These are phyloP conservation scores for Beauveria bassiana DNA, from an alignment of 2,329 filamentous ascomycete genomes.

Conservation along the genomic window DNA sequence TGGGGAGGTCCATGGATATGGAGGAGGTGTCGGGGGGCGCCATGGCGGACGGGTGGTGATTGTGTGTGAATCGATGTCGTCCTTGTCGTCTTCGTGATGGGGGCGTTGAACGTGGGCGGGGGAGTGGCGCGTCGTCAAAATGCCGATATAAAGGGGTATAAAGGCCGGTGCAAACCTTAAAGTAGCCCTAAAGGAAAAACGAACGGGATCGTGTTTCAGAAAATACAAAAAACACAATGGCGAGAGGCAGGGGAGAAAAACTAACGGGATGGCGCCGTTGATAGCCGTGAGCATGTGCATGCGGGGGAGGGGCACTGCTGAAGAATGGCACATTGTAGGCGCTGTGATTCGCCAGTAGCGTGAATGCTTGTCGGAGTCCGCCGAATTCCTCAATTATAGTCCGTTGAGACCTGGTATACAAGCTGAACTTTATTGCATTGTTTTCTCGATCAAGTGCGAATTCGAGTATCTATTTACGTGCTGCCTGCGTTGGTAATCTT, in stretches of 20 bases:
- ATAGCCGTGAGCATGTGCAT: constrained; percentile 5
- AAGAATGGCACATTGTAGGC: neutral
- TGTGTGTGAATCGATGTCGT: neutral
- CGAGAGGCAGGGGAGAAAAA: neutral
- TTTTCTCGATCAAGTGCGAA: too few relatives aligned
- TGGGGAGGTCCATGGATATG: constrained; percentile 46
- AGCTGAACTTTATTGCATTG: too few relatives aligned
- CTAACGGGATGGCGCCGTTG: neutral
- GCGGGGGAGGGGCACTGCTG: neutral
- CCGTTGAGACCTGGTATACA: neutral
- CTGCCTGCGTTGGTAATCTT: too few relatives aligned
- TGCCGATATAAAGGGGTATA: too few relatives aligned
- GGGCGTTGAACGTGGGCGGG: too few relatives aligned
- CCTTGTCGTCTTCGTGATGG: neutral
- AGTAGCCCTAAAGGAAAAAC: too few relatives aligned
- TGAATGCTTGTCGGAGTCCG: constrained; percentile 1
- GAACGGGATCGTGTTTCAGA: neutral
- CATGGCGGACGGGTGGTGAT: neutral
- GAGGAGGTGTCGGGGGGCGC: constrained; percentile 8
- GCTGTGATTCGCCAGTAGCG: neutral
- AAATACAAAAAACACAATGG: neutral
- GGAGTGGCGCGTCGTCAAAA: neutral
- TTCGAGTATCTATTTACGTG: too few relatives aligned
- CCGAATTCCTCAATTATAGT: neutral
- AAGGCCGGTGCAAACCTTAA: too few relatives aligned